These are phyloP conservation scores for Pestalotiopsis sp. DNA, from an alignment of 2,329 filamentous ascomycete species.

Conservation along the genomic window DNA sequence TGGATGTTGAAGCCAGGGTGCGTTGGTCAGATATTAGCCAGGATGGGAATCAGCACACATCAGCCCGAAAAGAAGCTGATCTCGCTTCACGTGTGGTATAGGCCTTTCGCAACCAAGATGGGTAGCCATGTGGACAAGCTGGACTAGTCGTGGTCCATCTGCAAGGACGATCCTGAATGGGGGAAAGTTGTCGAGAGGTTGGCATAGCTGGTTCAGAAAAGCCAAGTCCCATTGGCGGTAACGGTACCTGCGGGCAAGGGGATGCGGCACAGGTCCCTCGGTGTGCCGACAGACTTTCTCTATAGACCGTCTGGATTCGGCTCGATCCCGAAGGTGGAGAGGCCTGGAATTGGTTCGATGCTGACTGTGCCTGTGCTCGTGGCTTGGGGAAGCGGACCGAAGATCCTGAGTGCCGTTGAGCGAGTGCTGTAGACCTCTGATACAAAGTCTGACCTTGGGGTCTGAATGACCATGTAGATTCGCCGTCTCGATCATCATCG, in stretches of 20 bases:
- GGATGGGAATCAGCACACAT: slow-evolving; percentile 8
- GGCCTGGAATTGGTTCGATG: not conserved
- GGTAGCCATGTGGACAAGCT: not conserved
- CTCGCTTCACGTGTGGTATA: slow-evolving; percentile 1
- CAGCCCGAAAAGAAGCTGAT: not conserved
- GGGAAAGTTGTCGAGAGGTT: not conserved
- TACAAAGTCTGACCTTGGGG: not conserved
- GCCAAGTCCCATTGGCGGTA: slow-evolving; percentile 3
- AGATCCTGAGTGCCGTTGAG: not conserved
- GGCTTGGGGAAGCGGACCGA: slow-evolving; percentile 8
- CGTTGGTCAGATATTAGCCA: slow-evolving; percentile 6
- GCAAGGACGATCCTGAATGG: not conserved
- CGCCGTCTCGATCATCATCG: too few species aligned
- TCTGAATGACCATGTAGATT: too few species aligned
- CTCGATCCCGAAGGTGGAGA: not conserved
- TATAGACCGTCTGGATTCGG: not conserved
- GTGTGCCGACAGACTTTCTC: not conserved
- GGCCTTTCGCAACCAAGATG: not conserved
- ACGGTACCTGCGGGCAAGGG: slow-evolving; percentile 3
- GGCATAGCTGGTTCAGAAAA: too few species aligned
- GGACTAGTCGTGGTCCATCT: not conserved
- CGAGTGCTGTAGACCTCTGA: not conserved
- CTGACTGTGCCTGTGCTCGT: slow-evolving; percentile 2
- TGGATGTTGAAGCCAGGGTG: not conserved
- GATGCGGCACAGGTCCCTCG: slow-evolving; percentile 5